Conservation (phyloP, 2,329 filamentous ascomycete species). For the Orbilia javanica region DNA sequence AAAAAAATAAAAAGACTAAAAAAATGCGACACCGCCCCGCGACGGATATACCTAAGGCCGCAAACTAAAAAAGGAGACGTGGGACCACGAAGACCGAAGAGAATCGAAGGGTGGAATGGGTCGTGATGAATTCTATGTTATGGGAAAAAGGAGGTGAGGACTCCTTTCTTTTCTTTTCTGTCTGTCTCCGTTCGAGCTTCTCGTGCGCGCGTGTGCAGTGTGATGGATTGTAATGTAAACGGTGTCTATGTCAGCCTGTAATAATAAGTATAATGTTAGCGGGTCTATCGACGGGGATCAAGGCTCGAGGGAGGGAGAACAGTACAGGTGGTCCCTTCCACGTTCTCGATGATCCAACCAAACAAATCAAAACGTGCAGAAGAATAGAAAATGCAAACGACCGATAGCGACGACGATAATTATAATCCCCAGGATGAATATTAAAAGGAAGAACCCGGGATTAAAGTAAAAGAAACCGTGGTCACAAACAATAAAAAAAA, state of each 20-base stretch:
- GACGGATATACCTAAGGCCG: conserved; percentile 17
- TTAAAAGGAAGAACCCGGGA: neutral
- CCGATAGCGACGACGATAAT: neutral
- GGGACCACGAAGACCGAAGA: neutral
- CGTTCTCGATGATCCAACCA: neutral
- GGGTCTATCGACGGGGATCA: neutral
- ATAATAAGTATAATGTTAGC: neutral
- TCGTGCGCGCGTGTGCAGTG: neutral
- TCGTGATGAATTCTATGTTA: neutral
- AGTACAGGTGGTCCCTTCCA: neutral
- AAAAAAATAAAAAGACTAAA: neutral
- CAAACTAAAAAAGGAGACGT: neutral
- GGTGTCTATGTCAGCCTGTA: neutral
- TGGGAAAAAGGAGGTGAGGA: too few species aligned
- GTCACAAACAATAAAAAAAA: conserved; percentile 11
- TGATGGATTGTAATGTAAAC: too few species aligned
- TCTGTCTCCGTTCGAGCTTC: neutral
- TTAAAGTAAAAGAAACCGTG: conserved; percentile 8
- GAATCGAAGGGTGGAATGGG: neutral
- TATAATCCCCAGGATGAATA: neutral
- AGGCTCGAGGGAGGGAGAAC: too few species aligned
- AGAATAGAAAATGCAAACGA: neutral
- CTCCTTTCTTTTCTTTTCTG: neutral
- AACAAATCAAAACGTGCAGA: neutral
- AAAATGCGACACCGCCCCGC: conserved; percentile 13